Percentiles rank a stretch among this genome's conserved stretches.
Conservation (phyloP, 345 rosid species). For the Moricandia moricandioides region DNA sequence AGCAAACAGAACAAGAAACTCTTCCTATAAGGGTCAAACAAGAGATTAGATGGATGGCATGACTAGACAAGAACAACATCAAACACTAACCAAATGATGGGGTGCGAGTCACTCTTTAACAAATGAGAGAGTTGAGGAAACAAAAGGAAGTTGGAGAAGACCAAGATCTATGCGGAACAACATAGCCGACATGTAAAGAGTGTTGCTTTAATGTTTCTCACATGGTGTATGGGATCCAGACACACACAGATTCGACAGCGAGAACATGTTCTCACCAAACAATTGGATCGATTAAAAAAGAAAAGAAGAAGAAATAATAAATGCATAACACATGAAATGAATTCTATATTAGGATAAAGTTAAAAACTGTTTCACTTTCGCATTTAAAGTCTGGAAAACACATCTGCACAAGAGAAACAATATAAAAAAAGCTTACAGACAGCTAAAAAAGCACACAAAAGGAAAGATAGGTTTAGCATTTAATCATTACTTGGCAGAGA, state of each 20-base stretch:
- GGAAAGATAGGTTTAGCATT: not conserved
- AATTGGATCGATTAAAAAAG: not conserved
- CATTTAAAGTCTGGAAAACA: slow-evolving; percentile 21
- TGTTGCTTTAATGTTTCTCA: slow-evolving; percentile 32
- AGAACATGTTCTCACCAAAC: slow-evolving; percentile 30
- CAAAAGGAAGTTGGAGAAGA: not conserved
- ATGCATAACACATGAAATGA: slow-evolving; percentile 29
- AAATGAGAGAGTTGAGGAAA: not conserved
- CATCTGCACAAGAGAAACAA: not conserved
- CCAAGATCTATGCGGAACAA: slow-evolving; percentile 25
- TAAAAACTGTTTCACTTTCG: slow-evolving; percentile 23
- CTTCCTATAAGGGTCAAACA: slow-evolving; percentile 4
- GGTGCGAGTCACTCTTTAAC: slow-evolving; percentile 26
- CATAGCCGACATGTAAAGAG: slow-evolving; percentile 30
- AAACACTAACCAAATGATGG: slow-evolving; percentile 24
- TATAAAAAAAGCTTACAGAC: slow-evolving; percentile 8
- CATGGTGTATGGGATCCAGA: slow-evolving; percentile 30
- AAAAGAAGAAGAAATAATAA: slow-evolving; percentile 4
- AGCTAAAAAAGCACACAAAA: slow-evolving; percentile 27
- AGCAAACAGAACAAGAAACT: not conserved
- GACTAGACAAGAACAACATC: slow-evolving; percentile 6
- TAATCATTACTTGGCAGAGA: slow-evolving; percentile 36
- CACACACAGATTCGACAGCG: slow-evolving; percentile 15
- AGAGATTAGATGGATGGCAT: not conserved
- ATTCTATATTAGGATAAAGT: slow-evolving; percentile 14